These are phyloP conservation scores for Pythium phragmitis DNA, from an alignment of 352 stramenopile genomes.

Conservation along the genomic window DNA sequence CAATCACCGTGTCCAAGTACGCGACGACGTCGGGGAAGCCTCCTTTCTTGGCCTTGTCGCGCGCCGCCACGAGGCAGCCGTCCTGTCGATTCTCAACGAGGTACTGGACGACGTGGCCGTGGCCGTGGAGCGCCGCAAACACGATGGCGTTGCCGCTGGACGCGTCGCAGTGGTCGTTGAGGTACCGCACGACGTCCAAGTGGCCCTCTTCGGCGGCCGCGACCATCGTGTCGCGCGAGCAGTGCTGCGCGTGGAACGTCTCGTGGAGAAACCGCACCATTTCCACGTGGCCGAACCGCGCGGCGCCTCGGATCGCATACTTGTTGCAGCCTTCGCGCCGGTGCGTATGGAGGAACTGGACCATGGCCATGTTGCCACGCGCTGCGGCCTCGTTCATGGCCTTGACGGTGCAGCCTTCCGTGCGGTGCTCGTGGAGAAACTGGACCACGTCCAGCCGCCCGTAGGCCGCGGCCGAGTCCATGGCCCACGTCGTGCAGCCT, in stretches of 20 bases:
- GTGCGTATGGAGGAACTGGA: slow-evolving; percentile 27
- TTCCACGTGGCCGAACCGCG: slow-evolving; percentile 19
- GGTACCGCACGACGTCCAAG: slow-evolving; percentile 18
- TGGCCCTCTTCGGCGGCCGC: slow-evolving; percentile 23
- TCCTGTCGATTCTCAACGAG: slow-evolving; percentile 18
- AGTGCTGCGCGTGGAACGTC: slow-evolving; percentile 11
- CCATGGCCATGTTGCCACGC: slow-evolving; percentile 17
- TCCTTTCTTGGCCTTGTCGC: slow-evolving; percentile 18
- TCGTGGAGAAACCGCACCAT: slow-evolving; percentile 24
- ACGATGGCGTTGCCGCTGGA: slow-evolving; percentile 23
- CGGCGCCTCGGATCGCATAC: slow-evolving; percentile 14
- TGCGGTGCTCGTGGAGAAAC: slow-evolving; percentile 24
- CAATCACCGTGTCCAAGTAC: slow-evolving; percentile 6
- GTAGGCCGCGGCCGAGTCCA: slow-evolving; percentile 19
- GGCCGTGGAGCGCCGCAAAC: slow-evolving; percentile 28
- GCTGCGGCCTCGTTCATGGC: slow-evolving; percentile 23
- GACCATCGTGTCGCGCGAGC: slow-evolving; percentile 19
- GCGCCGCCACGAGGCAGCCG: slow-evolving; percentile 17
- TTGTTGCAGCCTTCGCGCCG: slow-evolving; percentile 17
- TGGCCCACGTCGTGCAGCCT: slow-evolving; percentile 24
- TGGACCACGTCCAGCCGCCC: slow-evolving; percentile 26
- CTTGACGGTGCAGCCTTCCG: slow-evolving; percentile 26
- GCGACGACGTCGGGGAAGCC: not conserved
- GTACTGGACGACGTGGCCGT: slow-evolving; percentile 26
- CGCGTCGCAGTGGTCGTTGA: slow-evolving; percentile 11